These are phyloP conservation scores for Ganoderma multipileum DNA, from an alignment of 1,284 basidiomycete species.

Conservation along the genomic window DNA sequence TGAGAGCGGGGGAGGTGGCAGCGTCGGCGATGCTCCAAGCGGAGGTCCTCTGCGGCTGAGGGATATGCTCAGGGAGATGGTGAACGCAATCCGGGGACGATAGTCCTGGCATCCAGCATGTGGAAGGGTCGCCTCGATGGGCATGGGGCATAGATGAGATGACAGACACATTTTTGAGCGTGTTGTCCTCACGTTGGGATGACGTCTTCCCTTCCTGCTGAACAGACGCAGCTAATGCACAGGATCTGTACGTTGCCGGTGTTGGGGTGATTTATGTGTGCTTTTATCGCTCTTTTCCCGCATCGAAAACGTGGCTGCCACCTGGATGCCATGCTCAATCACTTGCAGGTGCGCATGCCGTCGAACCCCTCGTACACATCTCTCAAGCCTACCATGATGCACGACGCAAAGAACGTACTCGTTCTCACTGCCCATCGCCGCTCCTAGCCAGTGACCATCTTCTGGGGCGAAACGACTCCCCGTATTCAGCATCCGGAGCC, in stretches of 20 bases:
- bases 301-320: conserved; percentile 4
- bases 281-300: neutral
- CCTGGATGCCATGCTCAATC: conserved; percentile 1
- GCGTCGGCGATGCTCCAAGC: neutral
- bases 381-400: neutral
- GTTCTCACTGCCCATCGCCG: neutral
- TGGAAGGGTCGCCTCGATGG: neutral
- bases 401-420: neutral
- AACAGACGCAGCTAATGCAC: neutral
- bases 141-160: neutral
- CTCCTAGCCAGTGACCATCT: neutral
- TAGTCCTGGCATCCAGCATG: conserved; percentile 9
- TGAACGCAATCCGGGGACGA: conserved; percentile 31
- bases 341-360: neutral
- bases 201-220: conserved; percentile 3
- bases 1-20: conserved; percentile 10
- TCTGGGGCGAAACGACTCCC: neutral
- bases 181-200: conserved; percentile 10
- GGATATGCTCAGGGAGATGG: conserved; percentile 38
- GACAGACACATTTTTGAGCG: conserved; percentile 3
- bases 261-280: neutral
- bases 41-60: conserved; percentile 28
- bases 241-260: conserved; percentile 4
- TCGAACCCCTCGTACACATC: neutral
- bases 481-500: neutral